Evolutionary conservation across 1,284 basidiomycete species (phyloP), one percentile per base, ranked within the genome.

Genomic region (Porodaedalea pini): DNA sequence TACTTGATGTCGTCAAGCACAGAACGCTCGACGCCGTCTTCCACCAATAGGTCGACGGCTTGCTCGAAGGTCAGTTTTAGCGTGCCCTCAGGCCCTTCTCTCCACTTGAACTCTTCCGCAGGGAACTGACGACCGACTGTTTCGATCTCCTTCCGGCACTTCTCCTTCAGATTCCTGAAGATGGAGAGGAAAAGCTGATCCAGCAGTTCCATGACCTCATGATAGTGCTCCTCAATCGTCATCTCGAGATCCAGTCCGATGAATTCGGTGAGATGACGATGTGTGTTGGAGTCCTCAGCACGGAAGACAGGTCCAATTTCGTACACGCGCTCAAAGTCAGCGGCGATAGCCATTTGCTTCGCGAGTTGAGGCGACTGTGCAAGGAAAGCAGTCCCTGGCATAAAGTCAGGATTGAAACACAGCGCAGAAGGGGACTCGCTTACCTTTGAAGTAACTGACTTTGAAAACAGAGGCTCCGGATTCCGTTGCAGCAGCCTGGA

Each of bases 291-390:
- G 73, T 98, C 86, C 73, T 99, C 96, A n/a, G 96, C 96, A 63
- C 96, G 92, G 80, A 99, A 99, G 51, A 98, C 94, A 57, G 86
- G 86, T 0, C 88, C 96, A 62, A 99, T 94, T 75, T 99, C 97
- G 73, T 96, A 99, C 3, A 99, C 97, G 43, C 92, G 83, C 70
- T 97, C 96, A 71, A 99, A 95, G 76, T 99, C 97, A 61, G 94
- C 94, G 34, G 96, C 93, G 65, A 99, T 99, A 60, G 92, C 93
- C 97, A 99, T 99, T 75, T 99, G 97, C 75, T 99, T 99, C 50
- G 93, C 92, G 13, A 99, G 80, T 72, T 99, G 97, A 43, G 97
- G 97, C 49, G 89, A 93, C 73, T 99, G 97, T 5, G 97, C 97
- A 27, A 99, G 82, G 79, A 84, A 99, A 1, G 97, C 97, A 63